phyloP scores from a whole-genome alignment of 2,329 filamentous ascomycete species.

The Fulvia fulva region DNA sequence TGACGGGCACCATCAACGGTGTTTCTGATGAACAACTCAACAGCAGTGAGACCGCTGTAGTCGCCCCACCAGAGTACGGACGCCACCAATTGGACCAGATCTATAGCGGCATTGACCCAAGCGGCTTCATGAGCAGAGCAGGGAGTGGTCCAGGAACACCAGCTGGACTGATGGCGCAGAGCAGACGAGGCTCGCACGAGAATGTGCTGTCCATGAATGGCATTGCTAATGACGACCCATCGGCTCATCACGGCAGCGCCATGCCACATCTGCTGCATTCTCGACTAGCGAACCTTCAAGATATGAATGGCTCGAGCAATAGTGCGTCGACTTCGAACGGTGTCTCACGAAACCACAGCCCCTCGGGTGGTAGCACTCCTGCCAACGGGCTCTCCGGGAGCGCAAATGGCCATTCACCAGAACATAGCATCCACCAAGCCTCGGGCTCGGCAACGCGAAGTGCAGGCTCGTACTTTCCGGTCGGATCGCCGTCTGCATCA shows the following conservation, averaged over 20 bases:
- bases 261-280: slow-evolving; percentile 65
- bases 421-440: slow-evolving; percentile 12
- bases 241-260: slow-evolving; percentile 39
- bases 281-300: slow-evolving; percentile 56
- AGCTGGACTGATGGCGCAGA: slow-evolving; percentile 57
- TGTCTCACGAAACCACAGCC: slow-evolving; percentile 26
- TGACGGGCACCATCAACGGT: slow-evolving; percentile 50
- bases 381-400: slow-evolving; percentile 20
- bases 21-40: slow-evolving; percentile 43
- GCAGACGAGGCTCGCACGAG: slow-evolving; percentile 72
- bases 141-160: slow-evolving; percentile 66
- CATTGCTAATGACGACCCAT: slow-evolving; percentile 47
- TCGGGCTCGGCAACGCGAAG: slow-evolving; percentile 8
- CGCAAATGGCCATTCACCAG: slow-evolving; percentile 20
- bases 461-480: slow-evolving; percentile 22
- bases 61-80: slow-evolving; percentile 89
- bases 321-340: slow-evolving; percentile 23
- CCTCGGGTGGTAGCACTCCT: slow-evolving; percentile 32
- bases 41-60: slow-evolving; percentile 53
- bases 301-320: slow-evolving; percentile 32
- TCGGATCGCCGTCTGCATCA: slow-evolving; percentile 6
- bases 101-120: slow-evolving; percentile 79
- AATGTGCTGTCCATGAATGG: slow-evolving; percentile 64
- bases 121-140: slow-evolving; percentile 61
- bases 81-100: slow-evolving; percentile 85